Evolutionary conservation across 1,284 basidiomycete genomes (phyloP), one percentile per base, ranked within the genome.

Genomic region (Trichosporon ovoides): DNA sequence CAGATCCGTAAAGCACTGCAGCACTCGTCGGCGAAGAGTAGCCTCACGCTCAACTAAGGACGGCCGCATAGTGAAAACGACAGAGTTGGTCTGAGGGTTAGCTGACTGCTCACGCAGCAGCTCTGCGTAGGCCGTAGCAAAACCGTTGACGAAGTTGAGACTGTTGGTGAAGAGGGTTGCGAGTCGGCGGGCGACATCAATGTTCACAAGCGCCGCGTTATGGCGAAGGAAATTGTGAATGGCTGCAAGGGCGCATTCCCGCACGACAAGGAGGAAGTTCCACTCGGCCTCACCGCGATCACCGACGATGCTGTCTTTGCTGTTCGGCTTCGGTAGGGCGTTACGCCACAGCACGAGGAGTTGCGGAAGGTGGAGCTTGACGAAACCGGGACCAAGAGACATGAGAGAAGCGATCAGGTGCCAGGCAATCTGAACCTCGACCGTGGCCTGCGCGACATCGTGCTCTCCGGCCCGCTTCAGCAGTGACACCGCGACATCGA

Each of bases 351-450:
- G 83, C 0, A 95, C 89, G 28, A 98, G 83, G 9, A 98, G 81
- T 68, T 97, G 93, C 0, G 92, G 87, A 1, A 98, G 82, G 74
- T 98, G 93, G 0, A 89, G 84, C 34, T 91, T 85, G 52, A 97
- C 91, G 68, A 98, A 97, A 66, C 91, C 88, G 7, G 91, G 91
- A 0, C 95, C 95, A 3, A 98, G 85, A 4, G 88, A 84, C 88
- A 97, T 93, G 52, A 98, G 80, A 0, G 91, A 86, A 0, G 89
- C 87, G 57, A 98, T 89, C 37, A 91, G 80, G 14, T 87, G 91
- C 96, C 96, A 98, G 0, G 95, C 92, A 2, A 95, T 87, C 70
- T 94, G 91, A 10, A 98, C 87, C 72, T 97, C 93, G 46, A 91
- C 81, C 9, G 84, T 83, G 0, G 91, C 92, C 34, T 90, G 78